A percentile compares a stretch with the other conserved stretches of the same genome.
Evolutionary conservation across 371 early-diverging fungal species (phyloP).

Genomic region (Rhizomucor miehei): DNA sequence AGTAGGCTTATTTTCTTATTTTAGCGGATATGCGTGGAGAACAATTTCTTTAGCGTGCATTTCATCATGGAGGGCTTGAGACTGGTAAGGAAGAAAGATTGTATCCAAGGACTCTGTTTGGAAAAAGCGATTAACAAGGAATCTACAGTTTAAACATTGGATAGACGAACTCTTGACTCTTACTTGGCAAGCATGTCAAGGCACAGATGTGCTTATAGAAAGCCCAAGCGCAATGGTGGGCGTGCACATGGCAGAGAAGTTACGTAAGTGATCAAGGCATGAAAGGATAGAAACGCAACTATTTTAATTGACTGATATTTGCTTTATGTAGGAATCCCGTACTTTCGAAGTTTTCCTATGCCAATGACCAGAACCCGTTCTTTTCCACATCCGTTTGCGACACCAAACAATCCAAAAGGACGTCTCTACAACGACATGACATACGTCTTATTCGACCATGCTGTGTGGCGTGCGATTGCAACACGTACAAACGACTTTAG

Average conservation of each 20-base stretch:
- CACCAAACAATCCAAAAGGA: conserved; percentile 62
- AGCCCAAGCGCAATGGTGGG: conserved; percentile 80
- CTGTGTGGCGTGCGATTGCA: conserved; percentile 70
- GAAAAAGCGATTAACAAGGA: neutral
- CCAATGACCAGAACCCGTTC: conserved; percentile 81
- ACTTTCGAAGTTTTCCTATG: conserved; percentile 76
- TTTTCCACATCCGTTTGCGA: conserved; percentile 84
- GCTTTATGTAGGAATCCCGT: conserved; percentile 50
- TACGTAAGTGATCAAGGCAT: conserved; percentile 26
- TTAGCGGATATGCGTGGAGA: conserved; percentile 73
- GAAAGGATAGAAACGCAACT: neutral
- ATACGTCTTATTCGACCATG: conserved; percentile 74
- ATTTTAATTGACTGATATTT: neutral
- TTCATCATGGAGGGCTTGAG: conserved; percentile 66
- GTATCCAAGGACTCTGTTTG: too few relatives aligned
- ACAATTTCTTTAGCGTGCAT: conserved; percentile 72
- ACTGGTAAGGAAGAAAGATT: conserved; percentile 24
- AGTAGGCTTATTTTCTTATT: neutral
- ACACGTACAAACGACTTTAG: conserved; percentile 68
- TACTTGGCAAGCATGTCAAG: conserved; percentile 75
- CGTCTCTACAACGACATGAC: conserved; percentile 79
- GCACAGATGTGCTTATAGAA: conserved; percentile 73
- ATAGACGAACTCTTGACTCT: conserved; percentile 66
- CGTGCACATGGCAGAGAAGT: conserved; percentile 75
- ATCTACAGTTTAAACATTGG: conserved; percentile 68